Evolutionary conservation across 2,329 filamentous ascomycete genomes (phyloP).

Genomic region (Gyromitra esculenta): DNA sequence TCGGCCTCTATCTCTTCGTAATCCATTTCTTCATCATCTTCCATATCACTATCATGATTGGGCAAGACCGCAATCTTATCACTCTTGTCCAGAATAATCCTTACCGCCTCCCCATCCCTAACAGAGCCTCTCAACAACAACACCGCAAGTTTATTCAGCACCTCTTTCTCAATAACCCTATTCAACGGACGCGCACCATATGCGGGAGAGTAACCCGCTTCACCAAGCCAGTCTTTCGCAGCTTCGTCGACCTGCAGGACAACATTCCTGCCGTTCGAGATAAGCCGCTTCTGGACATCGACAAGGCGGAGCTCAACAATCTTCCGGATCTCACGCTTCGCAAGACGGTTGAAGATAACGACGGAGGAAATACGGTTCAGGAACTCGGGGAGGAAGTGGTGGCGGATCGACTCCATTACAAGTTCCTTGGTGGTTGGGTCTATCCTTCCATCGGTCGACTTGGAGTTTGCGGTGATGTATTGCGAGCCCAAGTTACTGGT

Average conservation of each 20-base stretch:
- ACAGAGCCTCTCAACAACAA: slow-evolving; percentile 87
- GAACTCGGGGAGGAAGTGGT: slow-evolving; percentile 98
- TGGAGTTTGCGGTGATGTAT: slow-evolving; percentile 72
- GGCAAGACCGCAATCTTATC: slow-evolving; percentile 82
- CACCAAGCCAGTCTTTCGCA: slow-evolving; percentile 92
- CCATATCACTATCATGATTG: slow-evolving; percentile 73
- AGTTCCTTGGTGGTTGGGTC: slow-evolving; percentile 86
- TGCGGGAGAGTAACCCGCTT: slow-evolving; percentile 90
- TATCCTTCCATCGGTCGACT: slow-evolving; percentile 76
- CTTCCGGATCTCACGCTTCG: slow-evolving; percentile 85
- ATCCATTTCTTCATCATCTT: slow-evolving; percentile 76
- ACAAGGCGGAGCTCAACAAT: slow-evolving; percentile 89
- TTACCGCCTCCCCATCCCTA: slow-evolving; percentile 83
- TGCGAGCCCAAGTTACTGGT: slow-evolving; percentile 97
- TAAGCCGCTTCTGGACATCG: slow-evolving; percentile 93
- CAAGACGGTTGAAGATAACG: slow-evolving; percentile 98
- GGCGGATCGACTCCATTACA: slow-evolving; percentile 88
- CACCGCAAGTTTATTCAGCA: slow-evolving; percentile 91
- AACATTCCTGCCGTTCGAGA: slow-evolving; percentile 84
- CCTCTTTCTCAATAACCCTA: slow-evolving; percentile 94
- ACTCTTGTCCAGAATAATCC: slow-evolving; percentile 76
- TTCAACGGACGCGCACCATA: slow-evolving; percentile 91
- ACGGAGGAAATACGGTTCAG: slow-evolving; percentile 95
- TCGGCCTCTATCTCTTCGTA: slow-evolving; percentile 78
- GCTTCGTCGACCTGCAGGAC: slow-evolving; percentile 81